These are phyloP conservation scores for Skeletonema menzelii DNA, from an alignment of 108 stramenopile species.

Conservation along the genomic window DNA sequence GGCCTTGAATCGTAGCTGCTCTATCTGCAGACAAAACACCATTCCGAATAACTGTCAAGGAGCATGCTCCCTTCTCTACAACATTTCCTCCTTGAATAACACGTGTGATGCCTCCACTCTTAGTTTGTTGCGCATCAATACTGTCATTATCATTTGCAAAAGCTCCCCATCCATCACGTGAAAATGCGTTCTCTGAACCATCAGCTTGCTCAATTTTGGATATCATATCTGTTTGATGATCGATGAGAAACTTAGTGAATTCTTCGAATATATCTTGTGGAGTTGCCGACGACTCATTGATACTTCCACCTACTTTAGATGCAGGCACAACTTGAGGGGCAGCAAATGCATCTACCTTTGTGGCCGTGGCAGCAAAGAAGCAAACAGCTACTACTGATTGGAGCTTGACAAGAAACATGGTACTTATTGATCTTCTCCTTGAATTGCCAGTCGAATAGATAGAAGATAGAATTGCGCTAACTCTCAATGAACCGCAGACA, in stretches of 20 bases:
- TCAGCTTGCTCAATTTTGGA: conserved; percentile 65
- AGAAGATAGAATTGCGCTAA: no score
- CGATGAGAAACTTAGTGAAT: conserved; percentile 61
- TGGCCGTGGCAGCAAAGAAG: not conserved
- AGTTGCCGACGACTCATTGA: not conserved
- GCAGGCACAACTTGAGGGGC: not conserved
- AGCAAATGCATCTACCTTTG: not conserved
- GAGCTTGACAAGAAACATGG: not conserved
- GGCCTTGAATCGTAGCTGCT: conserved; percentile 74
- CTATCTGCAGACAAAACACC: conserved; percentile 71
- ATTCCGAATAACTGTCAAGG: conserved; percentile 74
- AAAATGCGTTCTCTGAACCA: conserved; percentile 55
- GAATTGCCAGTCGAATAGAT: no score
- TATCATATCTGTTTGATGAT: conserved; percentile 68
- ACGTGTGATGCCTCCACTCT: conserved; percentile 80
- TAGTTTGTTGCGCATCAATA: not conserved
- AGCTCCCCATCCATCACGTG: conserved; percentile 74
- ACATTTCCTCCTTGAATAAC: conserved; percentile 87
- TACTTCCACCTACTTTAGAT: not conserved
- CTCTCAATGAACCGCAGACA: no score
- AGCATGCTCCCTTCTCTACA: conserved; percentile 94
- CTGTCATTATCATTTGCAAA: conserved; percentile 43
- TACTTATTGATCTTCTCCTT: not conserved
- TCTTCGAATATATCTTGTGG: conserved; percentile 56
- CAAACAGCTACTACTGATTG: not conserved